Evolutionary conservation across 2,329 filamentous ascomycete species (phyloP), one percentile per base, ranked within the genome.

Genomic region (Cladobotryum protrusum): DNA sequence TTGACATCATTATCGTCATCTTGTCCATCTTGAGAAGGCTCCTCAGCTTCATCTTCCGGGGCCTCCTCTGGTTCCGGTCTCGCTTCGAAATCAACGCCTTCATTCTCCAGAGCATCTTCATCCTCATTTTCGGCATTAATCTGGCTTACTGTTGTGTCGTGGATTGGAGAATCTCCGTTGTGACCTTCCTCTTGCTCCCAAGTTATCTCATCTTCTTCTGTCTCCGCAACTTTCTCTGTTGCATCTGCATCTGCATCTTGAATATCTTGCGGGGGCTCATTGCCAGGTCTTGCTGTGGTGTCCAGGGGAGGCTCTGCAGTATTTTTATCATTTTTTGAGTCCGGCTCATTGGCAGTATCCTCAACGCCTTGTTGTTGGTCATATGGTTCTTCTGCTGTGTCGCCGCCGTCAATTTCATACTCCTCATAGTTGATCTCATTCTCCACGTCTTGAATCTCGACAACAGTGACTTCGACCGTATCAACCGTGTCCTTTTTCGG

Each of bases 1-100:
- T 72, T 67, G 43, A 69, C 68, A 39, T 66, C 67, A 20, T 67
- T 67, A 44, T 72, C 69, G 36, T 70, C 67, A 12, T 50, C 59
- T 12, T 52, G 40, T 3, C 33, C 45, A 2, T 19, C 20, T 8
- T 34, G 29, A 20, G 9, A 52, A 15, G 55, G 54, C 2, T 57
- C 57, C 3, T 51, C 47, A 39, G 58, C 47, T 18, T 63, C 48
- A n/a, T 45, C 45, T 15, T 36, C 34, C 14, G 56, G 56, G 15
- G 43, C 36, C 7, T 52, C 24, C 2, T 47, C 48, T 12, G 32
- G 35, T 33, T 37, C 32, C 14, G 19, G 12, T 9, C 18, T 15
- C 13, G 19, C 32, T 34, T 45, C 43, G 19, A 35, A 32, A 11
- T 45, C 15, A 12, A 29, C 32, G 3, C 24, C 17, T 11, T 18